Evolutionary conservation across 257 asterid species (phyloP), one percentile per base, ranked within the genome.

Genomic region (Ligustrum vulgare): DNA sequence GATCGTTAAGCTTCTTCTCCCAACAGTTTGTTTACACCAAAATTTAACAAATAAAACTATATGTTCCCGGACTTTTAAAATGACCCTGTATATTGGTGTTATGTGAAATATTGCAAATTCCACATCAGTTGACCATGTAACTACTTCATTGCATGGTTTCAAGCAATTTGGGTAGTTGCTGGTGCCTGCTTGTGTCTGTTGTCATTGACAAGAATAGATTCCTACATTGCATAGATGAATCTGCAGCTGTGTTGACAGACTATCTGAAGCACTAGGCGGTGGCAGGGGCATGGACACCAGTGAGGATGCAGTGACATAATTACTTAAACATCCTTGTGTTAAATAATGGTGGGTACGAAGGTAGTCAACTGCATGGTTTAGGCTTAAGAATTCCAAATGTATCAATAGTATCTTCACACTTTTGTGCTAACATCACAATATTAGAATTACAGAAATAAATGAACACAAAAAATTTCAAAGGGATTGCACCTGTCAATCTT

Each of bases 401-500:
- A 56, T n/a, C 10, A 20, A 56, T 56, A n/a, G 15, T 2, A 20
- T 56, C 64, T 56, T 56, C 13, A 3, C 64, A 20, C 12, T 8
- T 56, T 20, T 9, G 32, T 20, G 64, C 11, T 7, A 56, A n/a
- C 64, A 56, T 20, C 64, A 56, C 64, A n/a, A 20, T n/a, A 56
- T 20, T 5, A n/a, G 12, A 56, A 56, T 8, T 56, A 8, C 64
- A n/a, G 6, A 56, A 56, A 56, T 15, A 67, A 76, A 73, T 45
- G 58, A 76, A 62, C n/a, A 45, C 6, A 43, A 34, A 64, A 34
- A 37, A 22, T 43, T 37, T n/a, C 16, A 35, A 72, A 73, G 72
- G 72, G 72, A 60, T 28, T 11, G 23, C 73, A 94, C 99, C 99
- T 91, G 86, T 89, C 91, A 49, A 86, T 71, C 80, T 73, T 86